A percentile compares a stretch with the other conserved stretches of the same genome.
phyloP scores from a whole-genome alignment of 2,329 filamentous ascomycete genomes.

The Botryotinia globosa region DNA sequence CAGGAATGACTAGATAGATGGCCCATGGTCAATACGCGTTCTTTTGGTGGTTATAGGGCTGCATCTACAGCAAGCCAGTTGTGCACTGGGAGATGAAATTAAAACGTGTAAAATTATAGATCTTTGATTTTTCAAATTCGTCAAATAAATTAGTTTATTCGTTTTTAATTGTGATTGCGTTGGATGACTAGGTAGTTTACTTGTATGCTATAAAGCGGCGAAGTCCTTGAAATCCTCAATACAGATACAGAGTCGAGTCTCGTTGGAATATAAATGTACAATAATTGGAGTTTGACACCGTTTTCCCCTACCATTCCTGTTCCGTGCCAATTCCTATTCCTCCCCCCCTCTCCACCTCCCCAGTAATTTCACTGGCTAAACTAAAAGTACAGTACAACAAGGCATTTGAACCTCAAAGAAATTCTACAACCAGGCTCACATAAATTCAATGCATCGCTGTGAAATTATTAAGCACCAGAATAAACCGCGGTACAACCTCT shows the following conservation, averaged over 20 bases:
- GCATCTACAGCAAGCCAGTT: not conserved
- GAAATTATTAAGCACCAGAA: constrained; percentile 47
- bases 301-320: not conserved
- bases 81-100: not conserved
- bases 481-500: constrained; percentile 80
- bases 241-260: constrained; percentile 7
- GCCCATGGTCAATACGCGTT: constrained; percentile 12
- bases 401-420: not conserved
- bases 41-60: constrained; percentile 8
- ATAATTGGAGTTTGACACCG: not conserved
- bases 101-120: constrained; percentile 22
- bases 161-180: not conserved
- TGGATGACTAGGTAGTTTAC: not conserved
- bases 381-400: constrained; percentile 8
- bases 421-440: not conserved
- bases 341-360: not conserved
- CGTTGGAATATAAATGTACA: not conserved
- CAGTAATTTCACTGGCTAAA: not conserved
- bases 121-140: constrained; percentile 17
- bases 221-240: not conserved
- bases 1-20: constrained; percentile 12
- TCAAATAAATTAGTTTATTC: not conserved
- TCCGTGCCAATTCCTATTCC: not conserved
- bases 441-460: not conserved
- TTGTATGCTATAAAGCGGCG: not conserved